Evolutionary conservation across 345 rosid genomes (phyloP).

Genomic region (Arabidopsis arenosa): DNA sequence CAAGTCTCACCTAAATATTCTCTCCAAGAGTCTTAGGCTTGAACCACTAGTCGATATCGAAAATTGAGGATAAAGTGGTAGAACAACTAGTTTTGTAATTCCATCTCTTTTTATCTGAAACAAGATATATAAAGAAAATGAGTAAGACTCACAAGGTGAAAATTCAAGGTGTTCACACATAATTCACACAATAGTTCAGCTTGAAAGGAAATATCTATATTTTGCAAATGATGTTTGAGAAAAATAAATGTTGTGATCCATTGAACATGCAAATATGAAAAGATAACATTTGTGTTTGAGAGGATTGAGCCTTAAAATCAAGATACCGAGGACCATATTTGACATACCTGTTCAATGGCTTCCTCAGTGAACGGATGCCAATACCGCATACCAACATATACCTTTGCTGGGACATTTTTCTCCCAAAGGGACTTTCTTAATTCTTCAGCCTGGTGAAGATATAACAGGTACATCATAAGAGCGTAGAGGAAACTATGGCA

Average conservation of each 20-base stretch:
- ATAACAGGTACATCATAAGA: constrained; percentile 10
- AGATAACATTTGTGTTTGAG: background rate
- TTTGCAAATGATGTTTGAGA: constrained; percentile 6
- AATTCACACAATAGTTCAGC: constrained; percentile 2
- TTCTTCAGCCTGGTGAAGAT: constrained; percentile 77
- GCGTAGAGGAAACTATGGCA: constrained; percentile 9
- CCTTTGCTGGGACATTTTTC: constrained; percentile 87
- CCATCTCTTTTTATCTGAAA: constrained; percentile 87
- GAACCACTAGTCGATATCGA: constrained; percentile 99
- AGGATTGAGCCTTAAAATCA: background rate
- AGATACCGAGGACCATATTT: background rate
- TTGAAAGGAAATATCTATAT: background rate
- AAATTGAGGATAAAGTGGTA: constrained; percentile 98
- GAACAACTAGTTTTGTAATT: constrained; percentile 92
- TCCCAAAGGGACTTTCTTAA: constrained; percentile 81
- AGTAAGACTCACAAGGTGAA: constrained; percentile 16
- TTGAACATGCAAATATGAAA: background rate
- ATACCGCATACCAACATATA: constrained; percentile 98
- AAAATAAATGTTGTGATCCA: background rate
- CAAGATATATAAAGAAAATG: background rate
- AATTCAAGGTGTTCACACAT: constrained; percentile 1
- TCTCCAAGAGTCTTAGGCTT: constrained; percentile 94
- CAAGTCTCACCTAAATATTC: constrained; percentile 76
- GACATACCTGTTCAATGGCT: constrained; percentile 91
- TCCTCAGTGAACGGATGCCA: constrained; percentile 99